Evolutionary conservation across 768 basidiomycete genomes (phyloP), one percentile per base, ranked within the genome.

Genomic region (Gloeostereum incarnatum): DNA sequence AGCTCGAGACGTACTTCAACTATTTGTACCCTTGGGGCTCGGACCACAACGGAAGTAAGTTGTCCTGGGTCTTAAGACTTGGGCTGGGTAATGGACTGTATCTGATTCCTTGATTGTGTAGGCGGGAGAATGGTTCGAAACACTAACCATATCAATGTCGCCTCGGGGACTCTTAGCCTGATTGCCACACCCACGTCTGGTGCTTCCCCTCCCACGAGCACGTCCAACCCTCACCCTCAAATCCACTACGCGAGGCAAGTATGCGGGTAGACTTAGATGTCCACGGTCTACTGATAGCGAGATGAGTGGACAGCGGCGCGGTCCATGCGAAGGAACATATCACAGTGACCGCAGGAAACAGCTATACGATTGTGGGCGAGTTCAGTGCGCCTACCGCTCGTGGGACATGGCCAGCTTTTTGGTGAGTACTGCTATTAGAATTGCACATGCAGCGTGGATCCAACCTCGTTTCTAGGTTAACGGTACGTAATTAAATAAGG

Each of bases 11-110:
- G 10, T 67, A 53, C 42, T 68, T 64, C 64, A 52, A 52, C 17
- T 67, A 68, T 44, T 52, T 67, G 18, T 68, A 68, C 41, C 66
- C 66, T 5, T 68, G 66, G 66, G 66, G 66, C 5, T 62, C 63
- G 22, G 65, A 67, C 34, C 66, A 67, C 47, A 67, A 67, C 36
- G 66, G 66, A 38, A 61, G 65, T 67, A 40, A 4, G 62, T 55
- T 6, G 16, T 18, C 8, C 9, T 21, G 5, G 13, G 11, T 16
- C 30, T 10, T 10, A 9, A 16, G 21, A 6, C 13, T 36, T 20
- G 20, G 3, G n/a, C 24, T 19, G 9, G 4, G 5, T 17, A 3
- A 21, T 5, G 20, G 22, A 10, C 11, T 14, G 37, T 36, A 29
- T 4, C 17, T 29, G 11, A 34, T 10, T 7, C 8, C 14, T 17